Conservation (phyloP, 2,329 filamentous ascomycete species). For the Verticillium tricorpus region DNA sequence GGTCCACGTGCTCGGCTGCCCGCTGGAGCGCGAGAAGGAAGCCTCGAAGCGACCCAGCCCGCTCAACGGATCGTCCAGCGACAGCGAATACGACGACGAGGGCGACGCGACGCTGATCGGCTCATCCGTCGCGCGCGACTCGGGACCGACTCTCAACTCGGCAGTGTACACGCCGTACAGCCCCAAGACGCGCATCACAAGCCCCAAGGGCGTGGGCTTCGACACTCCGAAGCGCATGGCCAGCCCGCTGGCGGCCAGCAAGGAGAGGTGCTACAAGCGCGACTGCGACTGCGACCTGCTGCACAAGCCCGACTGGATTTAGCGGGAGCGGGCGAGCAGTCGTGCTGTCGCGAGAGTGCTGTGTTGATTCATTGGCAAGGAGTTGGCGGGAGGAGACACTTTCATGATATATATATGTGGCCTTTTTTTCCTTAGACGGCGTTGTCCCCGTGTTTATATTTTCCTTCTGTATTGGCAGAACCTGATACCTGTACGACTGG, state of each 20-base stretch:
- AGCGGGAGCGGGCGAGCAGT: background rate
- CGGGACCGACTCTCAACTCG: slow-evolving; percentile 40
- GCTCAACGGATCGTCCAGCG: slow-evolving; percentile 16
- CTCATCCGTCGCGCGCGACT: slow-evolving; percentile 10
- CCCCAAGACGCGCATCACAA: slow-evolving; percentile 29
- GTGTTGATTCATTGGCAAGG: background rate
- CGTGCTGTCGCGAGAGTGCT: slow-evolving; percentile 2
- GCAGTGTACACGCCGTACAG: slow-evolving; percentile 46
- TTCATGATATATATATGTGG: background rate
- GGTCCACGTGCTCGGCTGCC: slow-evolving; percentile 32
- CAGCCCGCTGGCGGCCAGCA: background rate
- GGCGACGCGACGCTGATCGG: slow-evolving; percentile 8
- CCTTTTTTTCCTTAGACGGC: background rate
- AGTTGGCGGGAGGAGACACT: background rate
- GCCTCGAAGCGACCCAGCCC: slow-evolving; percentile 24
- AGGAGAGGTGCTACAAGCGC: slow-evolving; percentile 10
- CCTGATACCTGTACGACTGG: background rate
- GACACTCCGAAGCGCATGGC: slow-evolving; percentile 9
- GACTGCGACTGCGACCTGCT: slow-evolving; percentile 12
- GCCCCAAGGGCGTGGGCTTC: slow-evolving; percentile 39
- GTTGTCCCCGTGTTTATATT: background rate
- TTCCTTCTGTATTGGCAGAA: background rate
- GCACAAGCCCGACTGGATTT: slow-evolving; percentile 26
- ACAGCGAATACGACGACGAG: slow-evolving; percentile 14
- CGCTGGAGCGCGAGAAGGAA: slow-evolving; percentile 15